Conservation (phyloP, 495 filamentous ascomycete species). For the Daldinia concentrica region DNA sequence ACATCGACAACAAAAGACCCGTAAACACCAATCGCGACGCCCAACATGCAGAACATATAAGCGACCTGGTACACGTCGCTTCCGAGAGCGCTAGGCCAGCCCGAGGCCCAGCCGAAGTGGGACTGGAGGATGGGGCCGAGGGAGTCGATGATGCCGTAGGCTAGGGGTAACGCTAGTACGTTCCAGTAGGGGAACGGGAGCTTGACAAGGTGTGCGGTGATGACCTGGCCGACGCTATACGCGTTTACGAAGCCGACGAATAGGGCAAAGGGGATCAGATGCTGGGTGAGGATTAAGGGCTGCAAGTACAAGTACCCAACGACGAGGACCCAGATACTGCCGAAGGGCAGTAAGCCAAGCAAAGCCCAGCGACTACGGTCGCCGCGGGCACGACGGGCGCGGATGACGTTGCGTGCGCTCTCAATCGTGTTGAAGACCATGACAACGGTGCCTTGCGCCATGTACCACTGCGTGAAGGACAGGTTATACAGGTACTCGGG, state of each 20-base stretch:
- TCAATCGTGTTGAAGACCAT: conserved; percentile 82
- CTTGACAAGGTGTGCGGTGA: conserved; percentile 89
- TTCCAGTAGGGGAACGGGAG: conserved; percentile 88
- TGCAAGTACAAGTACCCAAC: conserved; percentile 83
- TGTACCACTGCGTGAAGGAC: conserved; percentile 89
- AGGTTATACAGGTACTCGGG: conserved; percentile 76
- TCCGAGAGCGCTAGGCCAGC: conserved; percentile 83
- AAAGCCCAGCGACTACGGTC: conserved; percentile 77
- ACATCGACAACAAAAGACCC: conserved; percentile 96
- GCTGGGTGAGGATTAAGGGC: conserved; percentile 78
- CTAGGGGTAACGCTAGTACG: conserved; percentile 73
- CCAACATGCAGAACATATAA: conserved; percentile 85
- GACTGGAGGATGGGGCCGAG: conserved; percentile 70
- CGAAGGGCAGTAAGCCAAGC: conserved; percentile 82
- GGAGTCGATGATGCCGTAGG: conserved; percentile 78
- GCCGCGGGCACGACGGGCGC: conserved; percentile 75
- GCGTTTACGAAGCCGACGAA: conserved; percentile 90
- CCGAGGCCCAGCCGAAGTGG: conserved; percentile 62
- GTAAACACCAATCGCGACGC: conserved; percentile 84
- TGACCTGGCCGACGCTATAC: conserved; percentile 93
- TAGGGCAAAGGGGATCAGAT: conserved; percentile 86
- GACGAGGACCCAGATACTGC: conserved; percentile 75
- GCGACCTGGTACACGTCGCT: conserved; percentile 80
- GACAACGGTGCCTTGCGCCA: conserved; percentile 87
- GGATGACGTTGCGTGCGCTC: conserved; percentile 82